A percentile compares a stretch with the other conserved stretches of the same genome.
These are phyloP conservation scores for Glaciozyma martinii DNA, from an alignment of 768 basidiomycete species.

Conservation along the genomic window DNA sequence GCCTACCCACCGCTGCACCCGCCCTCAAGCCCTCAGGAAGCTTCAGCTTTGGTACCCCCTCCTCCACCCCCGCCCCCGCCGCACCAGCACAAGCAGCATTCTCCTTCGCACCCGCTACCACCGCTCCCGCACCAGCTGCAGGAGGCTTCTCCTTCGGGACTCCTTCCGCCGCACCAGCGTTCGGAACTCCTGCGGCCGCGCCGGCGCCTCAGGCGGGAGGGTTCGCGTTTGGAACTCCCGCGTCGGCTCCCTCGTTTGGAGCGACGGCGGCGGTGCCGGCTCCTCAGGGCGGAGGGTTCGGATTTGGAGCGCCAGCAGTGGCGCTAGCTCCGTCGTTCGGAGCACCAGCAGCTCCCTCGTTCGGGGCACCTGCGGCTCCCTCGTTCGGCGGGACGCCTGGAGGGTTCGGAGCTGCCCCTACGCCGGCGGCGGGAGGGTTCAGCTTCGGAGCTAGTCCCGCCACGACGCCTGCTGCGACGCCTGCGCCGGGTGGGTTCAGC, in stretches of 20 bases:
- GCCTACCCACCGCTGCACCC: too few relatives aligned
- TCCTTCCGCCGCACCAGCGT: not conserved
- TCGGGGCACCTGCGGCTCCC: too few relatives aligned
- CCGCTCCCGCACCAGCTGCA: not conserved
- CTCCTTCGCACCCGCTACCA: not conserved
- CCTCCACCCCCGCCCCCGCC: not conserved
- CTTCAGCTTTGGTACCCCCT: not conserved
- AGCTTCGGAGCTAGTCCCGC: not conserved
- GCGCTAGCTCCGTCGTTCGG: too few relatives aligned
- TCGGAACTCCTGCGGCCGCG: not conserved
- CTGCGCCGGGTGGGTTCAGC: too few relatives aligned
- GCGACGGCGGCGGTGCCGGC: too few relatives aligned
- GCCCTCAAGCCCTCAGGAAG: too few relatives aligned
- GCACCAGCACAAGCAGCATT: not conserved
- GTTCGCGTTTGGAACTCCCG: not conserved
- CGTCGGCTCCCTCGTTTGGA: not conserved
- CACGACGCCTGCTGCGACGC: too few relatives aligned
- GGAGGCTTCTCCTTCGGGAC: constrained; percentile 11
- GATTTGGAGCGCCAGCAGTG: too few relatives aligned
- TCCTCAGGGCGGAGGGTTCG: too few relatives aligned
- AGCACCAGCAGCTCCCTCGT: not conserved
- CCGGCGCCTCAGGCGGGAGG: not conserved
- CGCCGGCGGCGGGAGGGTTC: not conserved
- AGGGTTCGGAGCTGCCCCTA: not conserved
- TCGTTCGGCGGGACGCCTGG: not conserved